These are phyloP conservation scores for Thozetella sp. DNA, from an alignment of 495 filamentous ascomycete species.

Conservation along the genomic window DNA sequence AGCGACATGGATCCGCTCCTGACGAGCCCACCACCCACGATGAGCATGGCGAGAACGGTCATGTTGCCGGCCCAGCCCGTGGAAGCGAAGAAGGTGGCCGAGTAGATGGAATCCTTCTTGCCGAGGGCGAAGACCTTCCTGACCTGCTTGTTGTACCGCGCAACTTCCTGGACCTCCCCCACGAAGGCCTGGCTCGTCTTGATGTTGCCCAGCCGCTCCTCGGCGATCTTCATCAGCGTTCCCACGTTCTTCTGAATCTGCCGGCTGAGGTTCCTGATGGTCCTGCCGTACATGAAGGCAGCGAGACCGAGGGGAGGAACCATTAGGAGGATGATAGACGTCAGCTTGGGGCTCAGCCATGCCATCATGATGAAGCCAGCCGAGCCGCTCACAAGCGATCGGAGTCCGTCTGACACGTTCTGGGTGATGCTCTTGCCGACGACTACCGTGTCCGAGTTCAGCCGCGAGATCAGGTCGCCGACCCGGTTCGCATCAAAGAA, in stretches of 20 bases:
- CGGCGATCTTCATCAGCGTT: slow-evolving; percentile 91
- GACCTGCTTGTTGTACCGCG: slow-evolving; percentile 88
- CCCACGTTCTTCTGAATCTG: slow-evolving; percentile 93
- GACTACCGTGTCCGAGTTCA: slow-evolving; percentile 94
- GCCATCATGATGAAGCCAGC: slow-evolving; percentile 91
- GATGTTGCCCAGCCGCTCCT: slow-evolving; percentile 93
- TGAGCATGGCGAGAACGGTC: slow-evolving; percentile 90
- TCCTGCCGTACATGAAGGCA: slow-evolving; percentile 87
- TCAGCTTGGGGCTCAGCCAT: slow-evolving; percentile 90
- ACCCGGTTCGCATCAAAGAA: slow-evolving; percentile 99
- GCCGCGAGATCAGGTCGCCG: slow-evolving; percentile 91
- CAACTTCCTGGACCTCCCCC: slow-evolving; percentile 87
- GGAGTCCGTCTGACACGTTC: slow-evolving; percentile 91
- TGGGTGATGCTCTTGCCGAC: slow-evolving; percentile 98
- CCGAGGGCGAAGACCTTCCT: slow-evolving; percentile 90
- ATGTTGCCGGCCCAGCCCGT: slow-evolving; percentile 92
- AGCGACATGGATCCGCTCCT: slow-evolving; percentile 82
- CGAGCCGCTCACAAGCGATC: slow-evolving; percentile 82
- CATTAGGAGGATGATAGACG: slow-evolving; percentile 80
- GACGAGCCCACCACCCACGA: slow-evolving; percentile 89
- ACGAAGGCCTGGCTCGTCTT: slow-evolving; percentile 95
- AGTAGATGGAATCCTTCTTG: slow-evolving; percentile 80
- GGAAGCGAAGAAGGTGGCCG: slow-evolving; percentile 87
- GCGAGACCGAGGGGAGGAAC: slow-evolving; percentile 91
- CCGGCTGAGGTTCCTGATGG: slow-evolving; percentile 83